phyloP scores from a whole-genome alignment of 2,329 filamentous ascomycete genomes.

The Pseudogymnoascus sp. region DNA sequence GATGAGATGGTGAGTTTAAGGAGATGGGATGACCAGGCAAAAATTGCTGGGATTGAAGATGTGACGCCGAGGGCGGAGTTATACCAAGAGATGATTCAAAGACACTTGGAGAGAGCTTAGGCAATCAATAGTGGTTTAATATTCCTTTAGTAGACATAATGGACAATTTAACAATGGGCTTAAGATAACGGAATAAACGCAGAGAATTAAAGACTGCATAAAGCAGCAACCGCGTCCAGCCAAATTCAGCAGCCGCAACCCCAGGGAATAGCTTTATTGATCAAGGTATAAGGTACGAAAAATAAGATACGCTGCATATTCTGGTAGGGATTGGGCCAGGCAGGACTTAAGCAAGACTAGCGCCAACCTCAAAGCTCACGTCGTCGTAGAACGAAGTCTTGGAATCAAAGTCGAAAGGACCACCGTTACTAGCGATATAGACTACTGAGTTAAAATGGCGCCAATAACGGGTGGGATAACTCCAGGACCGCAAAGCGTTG shows the following conservation, averaged over 20 bases:
- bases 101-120: constrained; percentile 18
- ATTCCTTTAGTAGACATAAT: no score
- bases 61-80: constrained; percentile 22
- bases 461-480: constrained; percentile 50
- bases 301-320: not conserved
- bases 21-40: constrained; percentile 32
- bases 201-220: no score
- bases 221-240: no score
- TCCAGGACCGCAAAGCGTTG: constrained; percentile 47
- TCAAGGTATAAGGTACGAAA: not conserved
- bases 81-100: constrained; percentile 24
- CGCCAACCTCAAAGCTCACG: constrained; percentile 40
- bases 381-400: constrained; percentile 43
- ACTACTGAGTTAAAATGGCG: constrained; percentile 42
- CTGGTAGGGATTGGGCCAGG: not conserved
- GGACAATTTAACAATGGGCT: no score
- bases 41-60: constrained; percentile 21
- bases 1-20: constrained; percentile 31
- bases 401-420: constrained; percentile 44
- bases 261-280: no score
- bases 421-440: constrained; percentile 46
- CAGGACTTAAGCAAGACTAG: constrained; percentile 35
- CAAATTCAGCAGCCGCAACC: no score
- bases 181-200: no score
- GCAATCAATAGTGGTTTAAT: not conserved